phyloP scores from a whole-genome alignment of 208 protist species.

The Endotrypanum monterogeii region DNA sequence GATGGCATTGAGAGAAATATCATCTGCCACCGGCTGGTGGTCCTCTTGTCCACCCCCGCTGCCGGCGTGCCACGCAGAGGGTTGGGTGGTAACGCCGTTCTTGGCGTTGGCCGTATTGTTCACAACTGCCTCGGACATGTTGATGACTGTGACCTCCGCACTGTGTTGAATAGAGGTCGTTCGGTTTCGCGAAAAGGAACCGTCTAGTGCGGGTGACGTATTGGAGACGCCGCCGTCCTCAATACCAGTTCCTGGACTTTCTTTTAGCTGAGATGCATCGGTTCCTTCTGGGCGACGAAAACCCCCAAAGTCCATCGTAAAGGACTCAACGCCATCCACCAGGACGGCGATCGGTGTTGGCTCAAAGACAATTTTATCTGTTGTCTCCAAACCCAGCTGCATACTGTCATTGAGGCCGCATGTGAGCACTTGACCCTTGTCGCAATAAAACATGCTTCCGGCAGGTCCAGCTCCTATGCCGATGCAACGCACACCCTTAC shows the following conservation, averaged over 20 bases:
- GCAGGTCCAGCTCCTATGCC: slow-evolving; percentile 79
- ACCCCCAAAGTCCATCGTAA: slow-evolving; percentile 84
- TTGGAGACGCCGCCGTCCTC: background rate
- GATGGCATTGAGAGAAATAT: background rate
- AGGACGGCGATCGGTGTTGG: slow-evolving; percentile 52
- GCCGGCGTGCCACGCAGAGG: background rate
- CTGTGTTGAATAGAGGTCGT: background rate
- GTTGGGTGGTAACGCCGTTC: background rate
- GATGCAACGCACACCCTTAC: slow-evolving; percentile 50
- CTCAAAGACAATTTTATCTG: slow-evolving; percentile 50
- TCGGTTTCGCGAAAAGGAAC: background rate
- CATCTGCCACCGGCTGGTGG: slow-evolving; percentile 24
- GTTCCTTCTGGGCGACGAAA: slow-evolving; percentile 40
- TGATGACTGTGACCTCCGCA: slow-evolving; percentile 13
- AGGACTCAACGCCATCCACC: slow-evolving; percentile 69
- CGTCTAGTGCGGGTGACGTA: background rate
- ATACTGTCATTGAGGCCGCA: slow-evolving; percentile 82
- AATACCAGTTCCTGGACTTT: background rate
- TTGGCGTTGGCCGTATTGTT: slow-evolving; percentile 7
- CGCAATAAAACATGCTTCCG: slow-evolving; percentile 86
- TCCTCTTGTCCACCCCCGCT: slow-evolving; percentile 5
- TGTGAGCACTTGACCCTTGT: slow-evolving; percentile 69
- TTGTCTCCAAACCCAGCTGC: slow-evolving; percentile 81
- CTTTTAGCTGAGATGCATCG: background rate
- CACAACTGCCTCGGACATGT: slow-evolving; percentile 7